A percentile compares a stretch with the other conserved stretches of the same genome.
phyloP scores from a whole-genome alignment of 176 grass and related monocot genomes.

The Triticum dicoccoides region DNA sequence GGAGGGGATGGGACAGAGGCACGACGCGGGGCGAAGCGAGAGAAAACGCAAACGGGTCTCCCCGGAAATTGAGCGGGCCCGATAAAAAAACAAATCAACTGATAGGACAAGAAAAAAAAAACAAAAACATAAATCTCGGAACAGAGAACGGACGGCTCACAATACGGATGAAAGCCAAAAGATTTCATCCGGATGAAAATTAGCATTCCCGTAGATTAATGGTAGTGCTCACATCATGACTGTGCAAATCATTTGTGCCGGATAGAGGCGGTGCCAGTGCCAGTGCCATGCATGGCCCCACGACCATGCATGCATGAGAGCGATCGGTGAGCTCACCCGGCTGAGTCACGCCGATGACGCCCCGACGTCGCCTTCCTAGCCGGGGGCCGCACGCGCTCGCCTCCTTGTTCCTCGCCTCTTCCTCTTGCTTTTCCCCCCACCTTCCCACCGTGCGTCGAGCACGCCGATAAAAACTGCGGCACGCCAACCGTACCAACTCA shows the following conservation, averaged over 20 bases:
- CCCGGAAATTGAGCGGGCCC: no score
- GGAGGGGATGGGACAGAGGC: no score
- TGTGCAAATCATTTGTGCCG: not conserved
- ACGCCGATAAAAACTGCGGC: conserved; percentile 37
- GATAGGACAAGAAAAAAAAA: no score
- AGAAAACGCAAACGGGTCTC: no score
- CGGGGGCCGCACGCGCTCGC: not conserved
- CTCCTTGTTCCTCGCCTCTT: conserved; percentile 26
- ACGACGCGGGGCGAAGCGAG: no score
- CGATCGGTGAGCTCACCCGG: not conserved
- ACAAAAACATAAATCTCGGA: no score
- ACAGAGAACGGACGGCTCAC: no score
- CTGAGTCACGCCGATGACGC: conserved; percentile 33
- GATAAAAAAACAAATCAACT: no score
- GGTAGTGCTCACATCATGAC: not conserved
- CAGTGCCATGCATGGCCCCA: not conserved
- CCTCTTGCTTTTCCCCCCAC: conserved; percentile 37
- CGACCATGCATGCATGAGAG: not conserved
- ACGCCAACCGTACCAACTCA: not conserved
- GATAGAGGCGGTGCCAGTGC: not conserved
- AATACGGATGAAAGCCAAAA: no score
- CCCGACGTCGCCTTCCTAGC: not conserved
- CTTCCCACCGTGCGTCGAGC: not conserved
- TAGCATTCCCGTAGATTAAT: not conserved
- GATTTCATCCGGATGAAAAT: no score